Conservation (phyloP, 139 green algal species). For the Nannochloris sp. region DNA sequence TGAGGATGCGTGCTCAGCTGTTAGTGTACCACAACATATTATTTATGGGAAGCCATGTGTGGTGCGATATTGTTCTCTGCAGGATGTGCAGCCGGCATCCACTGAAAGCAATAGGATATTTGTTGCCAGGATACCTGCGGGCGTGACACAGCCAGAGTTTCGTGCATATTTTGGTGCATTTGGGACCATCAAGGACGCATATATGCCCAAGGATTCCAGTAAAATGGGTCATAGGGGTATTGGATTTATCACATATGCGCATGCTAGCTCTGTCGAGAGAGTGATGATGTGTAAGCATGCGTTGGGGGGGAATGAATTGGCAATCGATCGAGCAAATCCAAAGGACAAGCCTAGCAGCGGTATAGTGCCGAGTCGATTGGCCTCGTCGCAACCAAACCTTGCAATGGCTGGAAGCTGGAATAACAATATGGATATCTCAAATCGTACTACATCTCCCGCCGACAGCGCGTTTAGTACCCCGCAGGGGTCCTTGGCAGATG, state of each 20-base stretch:
- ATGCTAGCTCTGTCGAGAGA: constrained; percentile 56
- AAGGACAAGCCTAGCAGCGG: constrained; percentile 44
- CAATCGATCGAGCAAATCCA: constrained; percentile 75
- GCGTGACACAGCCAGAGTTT: constrained; percentile 67
- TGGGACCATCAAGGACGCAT: constrained; percentile 72
- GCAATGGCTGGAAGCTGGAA: constrained; percentile 5
- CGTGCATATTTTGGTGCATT: constrained; percentile 77
- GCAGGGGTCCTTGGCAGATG: too few species aligned
- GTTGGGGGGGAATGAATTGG: constrained; percentile 74
- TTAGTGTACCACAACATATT: neutral
- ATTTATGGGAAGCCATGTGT: constrained; percentile 63
- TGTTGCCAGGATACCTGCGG: constrained; percentile 71
- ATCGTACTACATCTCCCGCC: too few species aligned
- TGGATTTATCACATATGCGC: constrained; percentile 78
- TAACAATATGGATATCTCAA: neutral
- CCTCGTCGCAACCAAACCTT: constrained; percentile 24
- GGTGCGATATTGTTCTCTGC: constrained; percentile 57
- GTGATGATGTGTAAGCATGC: constrained; percentile 25
- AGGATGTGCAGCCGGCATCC: constrained; percentile 44
- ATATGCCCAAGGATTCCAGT: constrained; percentile 77
- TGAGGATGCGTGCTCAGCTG: too few species aligned
- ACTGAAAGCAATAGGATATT: constrained; percentile 68
- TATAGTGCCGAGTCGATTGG: constrained; percentile 1
- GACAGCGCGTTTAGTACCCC: too few species aligned
- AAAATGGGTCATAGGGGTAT: constrained; percentile 75